phyloP scores from a whole-genome alignment of 78 protist species.

The Dictyostelium discoideum region dicty_2.7 NC_007089.4:4348001-4348500 shows the following conservation, averaged over 20 bases:
- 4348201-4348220: constrained; percentile 61
- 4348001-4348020: constrained; percentile 34
- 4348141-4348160: constrained; percentile 28
- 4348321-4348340: constrained; percentile 75
- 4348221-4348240: constrained; percentile 47
- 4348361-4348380: constrained; percentile 69
- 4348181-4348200: constrained; percentile 60
- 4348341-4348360: constrained; percentile 63
- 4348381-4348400: neutral
- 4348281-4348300: constrained; percentile 75
- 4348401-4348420: no score
- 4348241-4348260: neutral
- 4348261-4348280: constrained; percentile 36
- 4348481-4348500: constrained; percentile 72
- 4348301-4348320: constrained; percentile 61
- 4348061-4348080: neutral
- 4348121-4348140: constrained; percentile 49
- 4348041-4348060: neutral
- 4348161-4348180: constrained; percentile 49
- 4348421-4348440: no score
- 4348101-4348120: constrained; percentile 23
- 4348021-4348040: neutral
- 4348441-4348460: no score
- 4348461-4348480: constrained; percentile 14
- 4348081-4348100: neutral